Percentiles rank a stretch among this genome's conserved stretches.
These are phyloP conservation scores for Wickerhamomyces alni DNA, from an alignment of 805 yeast species.

Conservation along the genomic window DNA sequence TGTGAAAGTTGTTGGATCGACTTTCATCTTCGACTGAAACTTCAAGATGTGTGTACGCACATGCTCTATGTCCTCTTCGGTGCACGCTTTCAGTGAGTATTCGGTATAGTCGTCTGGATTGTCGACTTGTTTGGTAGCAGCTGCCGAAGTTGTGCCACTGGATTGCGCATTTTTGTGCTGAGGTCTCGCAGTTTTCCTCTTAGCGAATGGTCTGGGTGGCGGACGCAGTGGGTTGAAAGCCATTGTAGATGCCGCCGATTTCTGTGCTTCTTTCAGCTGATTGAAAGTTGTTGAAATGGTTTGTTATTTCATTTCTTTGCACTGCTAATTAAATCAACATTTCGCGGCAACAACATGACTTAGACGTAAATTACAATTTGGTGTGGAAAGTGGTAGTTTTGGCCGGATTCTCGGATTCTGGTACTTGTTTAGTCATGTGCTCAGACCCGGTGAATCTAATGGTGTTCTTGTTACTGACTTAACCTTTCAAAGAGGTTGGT, in stretches of 20 bases:
- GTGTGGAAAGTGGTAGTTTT: no score
- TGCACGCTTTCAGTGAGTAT: slow-evolving; percentile 58
- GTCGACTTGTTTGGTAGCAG: slow-evolving; percentile 18
- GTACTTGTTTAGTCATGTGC: no score
- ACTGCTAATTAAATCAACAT: no score
- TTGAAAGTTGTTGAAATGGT: no score
- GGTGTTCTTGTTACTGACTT: no score
- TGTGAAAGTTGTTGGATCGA: slow-evolving; percentile 70
- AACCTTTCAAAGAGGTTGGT: no score
- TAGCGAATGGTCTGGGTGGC: slow-evolving; percentile 13
- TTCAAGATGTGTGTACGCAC: slow-evolving; percentile 75
- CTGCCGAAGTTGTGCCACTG: slow-evolving; percentile 10
- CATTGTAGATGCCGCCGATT: slow-evolving; percentile 4
- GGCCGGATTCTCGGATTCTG: no score
- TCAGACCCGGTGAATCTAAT: no score
- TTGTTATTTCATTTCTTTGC: neutral
- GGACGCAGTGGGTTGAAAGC: slow-evolving; percentile 16
- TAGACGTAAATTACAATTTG: no score
- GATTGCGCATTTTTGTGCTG: slow-evolving; percentile 4
- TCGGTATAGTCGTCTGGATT: slow-evolving; percentile 28
- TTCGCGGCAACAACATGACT: no score
- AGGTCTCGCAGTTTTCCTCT: slow-evolving; percentile 9
- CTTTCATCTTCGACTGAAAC: slow-evolving; percentile 66
- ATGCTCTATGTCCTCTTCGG: slow-evolving; percentile 63
- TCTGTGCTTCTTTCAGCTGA: no score